Base-by-base conservation (phyloP, 1,284 basidiomycete genomes). In the Dichomitus squalens region DNA sequence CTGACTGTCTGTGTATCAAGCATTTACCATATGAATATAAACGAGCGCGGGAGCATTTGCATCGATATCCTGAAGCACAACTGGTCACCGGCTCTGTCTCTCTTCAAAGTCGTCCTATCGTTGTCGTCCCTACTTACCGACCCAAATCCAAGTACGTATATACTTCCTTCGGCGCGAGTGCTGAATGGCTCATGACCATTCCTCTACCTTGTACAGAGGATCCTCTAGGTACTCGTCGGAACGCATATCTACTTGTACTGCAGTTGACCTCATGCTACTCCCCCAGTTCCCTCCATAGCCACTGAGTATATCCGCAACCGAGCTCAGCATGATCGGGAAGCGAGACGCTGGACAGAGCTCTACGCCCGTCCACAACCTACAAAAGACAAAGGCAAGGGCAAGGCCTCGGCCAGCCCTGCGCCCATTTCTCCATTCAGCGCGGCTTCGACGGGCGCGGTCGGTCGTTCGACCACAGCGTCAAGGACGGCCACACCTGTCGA, bases 21-120 rank as follows among this genome's bases (percentile, higher is more conserved):
- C 68, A 93, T 95, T 70, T 95, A 95, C 70, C 93, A 96, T 68
- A 95, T 95, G 89, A 96, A 96, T 69, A 92, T 96, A 56, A 88
- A 88, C 54, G 87, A 90, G 52, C 81, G 82, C 49, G 88, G 88
- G 43, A 80, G 78, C 62, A 84, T 91, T 51, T 90, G 88, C 67
- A 88, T 89, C 62, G 87, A 95, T 73, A 90, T 95, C 47, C 81
- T 95, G 59, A 95, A 96, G 75, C 82, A 85, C 66, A 90, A 92
- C 64, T 96, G 93, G 94, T 94, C 92, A 0, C 93, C 94, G 2
- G 93, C 93, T 0, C 76, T 96, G 31, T 95, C 93, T 1, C 78
- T 96, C 39, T 95, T 92, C 80, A 96, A 96, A 77, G 90, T 95
- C 68, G 87, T 96, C 72, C 82, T 95, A 14, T 94, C 92, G 16